Evolutionary conservation across 1,284 basidiomycete genomes (phyloP), one percentile per base, ranked within the genome.

Genomic region (Austroboletus olivaceoglutinosus): DNA sequence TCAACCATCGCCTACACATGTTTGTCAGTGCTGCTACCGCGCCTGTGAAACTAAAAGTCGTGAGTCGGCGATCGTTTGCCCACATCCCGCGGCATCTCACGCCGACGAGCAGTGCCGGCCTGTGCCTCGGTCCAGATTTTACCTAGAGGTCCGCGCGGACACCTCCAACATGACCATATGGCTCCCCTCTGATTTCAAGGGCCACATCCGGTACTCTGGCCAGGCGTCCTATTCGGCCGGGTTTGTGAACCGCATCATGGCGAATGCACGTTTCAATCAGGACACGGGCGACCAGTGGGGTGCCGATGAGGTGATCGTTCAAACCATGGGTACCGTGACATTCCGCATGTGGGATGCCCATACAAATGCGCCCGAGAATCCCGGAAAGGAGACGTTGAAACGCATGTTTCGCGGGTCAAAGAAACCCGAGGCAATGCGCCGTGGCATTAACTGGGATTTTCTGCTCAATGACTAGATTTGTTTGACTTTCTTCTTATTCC

Each of bases 341-440:
- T 85, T 89, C 67, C 80, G 82, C 29, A 88, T 89, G 85, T 89
- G 87, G 87, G 85, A 89, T 62, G 76, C 85, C 51, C 74, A 77
- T 55, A 78, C 81, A 13, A 75, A 77, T 52, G 73, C 78, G 44
- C 80, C 85, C 13, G 86, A 89, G 64, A 80, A 76, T 51, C 48
- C 70, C 31, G 76, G 76, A 55, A 79, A 77, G 65, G 86, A 87
- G 68, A 71, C 75, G 2, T 71, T 85, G 63, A 84, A 80, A 66
- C 76, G 82, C 50, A 73, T 88, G 55, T 85, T 86, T 63, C 73
- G 82, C 29, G 78, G 76, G 63, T 60, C 73, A 37, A 78, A 73
- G 63, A 82, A 76, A 62, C 71, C 73, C 37, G 77, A 77, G 21
- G 80, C 78, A 61, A 75, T 76, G 21, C 61, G 72, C 30, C 50